These are phyloP conservation scores for Sugiyamaella americana DNA, from an alignment of 805 yeast species.

Conservation along the genomic window DNA sequence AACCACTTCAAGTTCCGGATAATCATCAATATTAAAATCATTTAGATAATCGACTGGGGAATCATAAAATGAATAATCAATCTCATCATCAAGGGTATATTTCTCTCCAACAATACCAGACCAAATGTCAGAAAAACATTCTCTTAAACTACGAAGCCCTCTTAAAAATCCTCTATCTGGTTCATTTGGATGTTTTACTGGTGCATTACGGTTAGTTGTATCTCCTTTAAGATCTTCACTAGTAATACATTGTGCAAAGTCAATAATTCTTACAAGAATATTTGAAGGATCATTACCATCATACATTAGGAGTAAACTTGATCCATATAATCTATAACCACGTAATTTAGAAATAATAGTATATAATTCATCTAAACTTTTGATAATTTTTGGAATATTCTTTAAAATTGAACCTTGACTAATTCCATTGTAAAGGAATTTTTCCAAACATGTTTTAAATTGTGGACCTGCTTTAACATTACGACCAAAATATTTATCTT, in stretches of 20 bases:
- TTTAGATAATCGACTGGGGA: constrained; percentile 13
- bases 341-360: constrained; percentile 47
- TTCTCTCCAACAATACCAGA: constrained; percentile 13
- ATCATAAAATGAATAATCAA: constrained; percentile 7
- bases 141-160: constrained; percentile 69
- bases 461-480: constrained; percentile 61
- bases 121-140: constrained; percentile 43
- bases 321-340: constrained; percentile 88
- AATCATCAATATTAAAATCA: constrained; percentile 16
- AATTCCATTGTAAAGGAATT: constrained; percentile 76
- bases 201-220: constrained; percentile 44
- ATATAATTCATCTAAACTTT: constrained; percentile 53
- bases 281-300: constrained; percentile 47
- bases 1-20: constrained; percentile 3
- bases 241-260: constrained; percentile 90
- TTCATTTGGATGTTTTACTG: constrained; percentile 58
- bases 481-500: constrained; percentile 93
- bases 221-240: constrained; percentile 46
- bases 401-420: constrained; percentile 49
- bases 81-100: not conserved
- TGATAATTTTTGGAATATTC: constrained; percentile 62
- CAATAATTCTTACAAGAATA: constrained; percentile 65
- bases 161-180: constrained; percentile 82
- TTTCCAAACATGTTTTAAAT: constrained; percentile 65
- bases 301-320: constrained; percentile 81